Evolutionary conservation across 352 stramenopile genomes (phyloP), one percentile per base, ranked within the genome.

Genomic region (Globisporangium middletonii): DNA sequence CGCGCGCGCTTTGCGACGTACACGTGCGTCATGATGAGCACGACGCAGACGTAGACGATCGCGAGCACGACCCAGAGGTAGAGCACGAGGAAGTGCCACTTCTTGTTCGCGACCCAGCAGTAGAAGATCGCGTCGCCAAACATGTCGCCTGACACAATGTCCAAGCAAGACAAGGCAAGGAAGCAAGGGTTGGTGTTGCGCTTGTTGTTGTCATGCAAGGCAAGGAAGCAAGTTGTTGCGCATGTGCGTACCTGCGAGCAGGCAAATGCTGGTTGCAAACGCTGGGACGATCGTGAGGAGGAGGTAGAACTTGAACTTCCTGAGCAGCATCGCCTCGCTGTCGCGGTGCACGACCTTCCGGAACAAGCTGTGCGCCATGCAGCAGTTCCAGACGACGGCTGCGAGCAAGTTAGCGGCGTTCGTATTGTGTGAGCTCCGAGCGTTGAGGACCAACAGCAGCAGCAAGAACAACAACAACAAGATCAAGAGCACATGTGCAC

Each of bases 291-390:
- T 62, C 0, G 68, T 81, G 37, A 83, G 37, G 26, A 73, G 33
- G 18, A 86, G 35, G 62, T 91, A 91, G 51, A 83, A 54, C 53
- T 72, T 78, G 51, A 91, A 79, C 38, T 74, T 72, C 45, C 67
- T 73, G 52, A 83, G 77, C 27, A 89, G 74, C 48, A 69, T 56
- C 26, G 72, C 71, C 53, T 91, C 80, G 52, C 76, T 86, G 68
- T 91, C 80, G 16, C 76, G 72, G 41, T 72, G 60, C 35, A 91
- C 78, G 26, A 86, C 83, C 49, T 86, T 81, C 52, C 78, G 60
- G 64, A 86, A 88, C 46, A 91, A 78, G 49, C 80, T 86, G 37
- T 91, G 76, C 23, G 80, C 80, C 54, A 91, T 76, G 33, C 76
- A 81, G 2, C 72, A 72, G 55, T 88, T 89, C 80, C 80, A 91